These are phyloP conservation scores for Chytriomyces sp. DNA, from an alignment of 192 early-diverging fungal genomes.

Conservation along the genomic window DNA sequence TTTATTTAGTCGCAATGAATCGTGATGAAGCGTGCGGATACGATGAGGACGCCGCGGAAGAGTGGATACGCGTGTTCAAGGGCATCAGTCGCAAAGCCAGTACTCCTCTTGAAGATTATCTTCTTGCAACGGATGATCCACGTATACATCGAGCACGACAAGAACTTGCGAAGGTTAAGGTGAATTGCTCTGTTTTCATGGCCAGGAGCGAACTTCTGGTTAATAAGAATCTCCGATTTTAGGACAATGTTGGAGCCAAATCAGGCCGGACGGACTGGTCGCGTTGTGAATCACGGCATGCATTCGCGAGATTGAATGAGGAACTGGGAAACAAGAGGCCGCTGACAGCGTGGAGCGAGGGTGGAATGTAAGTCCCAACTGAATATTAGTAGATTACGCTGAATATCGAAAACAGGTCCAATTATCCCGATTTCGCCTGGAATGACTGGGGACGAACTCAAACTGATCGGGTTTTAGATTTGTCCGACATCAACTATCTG, in stretches of 20 bases:
- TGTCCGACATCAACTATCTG: slow-evolving; percentile 48
- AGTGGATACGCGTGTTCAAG: slow-evolving; percentile 37
- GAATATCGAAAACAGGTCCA: too few species aligned
- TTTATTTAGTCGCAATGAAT: slow-evolving; percentile 43
- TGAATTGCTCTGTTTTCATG: background rate
- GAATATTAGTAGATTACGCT: slow-evolving; percentile 30
- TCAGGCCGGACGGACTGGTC: slow-evolving; percentile 44
- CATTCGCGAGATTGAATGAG: slow-evolving; percentile 38
- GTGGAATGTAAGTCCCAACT: slow-evolving; percentile 39
- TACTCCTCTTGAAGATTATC: slow-evolving; percentile 47
- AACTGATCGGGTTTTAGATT: slow-evolving; percentile 48
- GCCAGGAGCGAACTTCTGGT: too few species aligned
- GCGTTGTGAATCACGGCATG: slow-evolving; percentile 47
- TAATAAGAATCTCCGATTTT: too few species aligned
- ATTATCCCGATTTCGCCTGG: slow-evolving; percentile 41
- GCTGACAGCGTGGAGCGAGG: slow-evolving; percentile 47
- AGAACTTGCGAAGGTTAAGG: slow-evolving; percentile 26
- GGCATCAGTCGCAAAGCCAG: slow-evolving; percentile 32
- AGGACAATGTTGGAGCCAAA: too few species aligned
- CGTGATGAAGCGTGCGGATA: background rate
- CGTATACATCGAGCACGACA: slow-evolving; percentile 40
- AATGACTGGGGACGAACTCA: slow-evolving; percentile 45
- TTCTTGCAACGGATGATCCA: slow-evolving; percentile 47
- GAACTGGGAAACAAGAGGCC: slow-evolving; percentile 42
- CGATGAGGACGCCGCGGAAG: slow-evolving; percentile 10